Conservation (phyloP, 2,329 filamentous ascomycete species). For the Eutypa lata region DNA sequence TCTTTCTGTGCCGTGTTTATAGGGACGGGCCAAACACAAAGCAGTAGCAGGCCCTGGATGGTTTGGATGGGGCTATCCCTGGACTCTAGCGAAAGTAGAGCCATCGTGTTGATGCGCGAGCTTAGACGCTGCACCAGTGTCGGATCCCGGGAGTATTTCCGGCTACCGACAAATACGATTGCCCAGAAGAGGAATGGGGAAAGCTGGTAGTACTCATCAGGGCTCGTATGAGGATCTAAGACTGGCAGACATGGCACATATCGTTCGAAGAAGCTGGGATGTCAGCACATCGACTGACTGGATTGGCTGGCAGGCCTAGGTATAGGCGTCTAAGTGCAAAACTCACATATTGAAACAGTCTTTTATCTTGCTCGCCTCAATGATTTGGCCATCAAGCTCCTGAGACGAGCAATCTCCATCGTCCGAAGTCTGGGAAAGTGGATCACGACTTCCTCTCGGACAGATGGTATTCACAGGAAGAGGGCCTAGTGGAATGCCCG, state of each 20-base stretch:
- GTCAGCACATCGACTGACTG: too few relatives aligned
- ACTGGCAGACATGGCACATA: conserved; percentile 6
- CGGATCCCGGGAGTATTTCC: conserved; percentile 33
- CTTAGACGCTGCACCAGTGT: conserved; percentile 29
- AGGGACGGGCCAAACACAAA: conserved; percentile 38
- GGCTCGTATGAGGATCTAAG: background rate
- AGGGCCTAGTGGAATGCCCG: too few relatives aligned
- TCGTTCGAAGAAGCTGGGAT: conserved; percentile 4
- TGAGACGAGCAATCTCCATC: background rate
- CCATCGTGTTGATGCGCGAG: conserved; percentile 31
- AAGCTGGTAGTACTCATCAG: conserved; percentile 2
- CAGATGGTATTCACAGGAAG: too few relatives aligned
- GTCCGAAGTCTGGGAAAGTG: background rate
- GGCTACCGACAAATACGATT: conserved; percentile 35
- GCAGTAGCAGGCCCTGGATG: conserved; percentile 35
- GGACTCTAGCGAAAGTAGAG: conserved; percentile 31
- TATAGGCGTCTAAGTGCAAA: background rate
- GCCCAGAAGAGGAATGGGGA: conserved; percentile 33
- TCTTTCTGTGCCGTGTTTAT: conserved; percentile 38
- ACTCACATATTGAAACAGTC: conserved; percentile 8
- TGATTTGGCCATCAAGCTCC: conserved; percentile 2
- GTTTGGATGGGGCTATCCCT: conserved; percentile 28
- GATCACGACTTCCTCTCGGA: background rate
- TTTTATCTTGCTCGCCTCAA: conserved; percentile 5
- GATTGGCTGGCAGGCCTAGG: too few relatives aligned